Evolutionary conservation across 257 asterid genomes (phyloP).

Genomic region (Rehmannia glutinosa): DNA sequence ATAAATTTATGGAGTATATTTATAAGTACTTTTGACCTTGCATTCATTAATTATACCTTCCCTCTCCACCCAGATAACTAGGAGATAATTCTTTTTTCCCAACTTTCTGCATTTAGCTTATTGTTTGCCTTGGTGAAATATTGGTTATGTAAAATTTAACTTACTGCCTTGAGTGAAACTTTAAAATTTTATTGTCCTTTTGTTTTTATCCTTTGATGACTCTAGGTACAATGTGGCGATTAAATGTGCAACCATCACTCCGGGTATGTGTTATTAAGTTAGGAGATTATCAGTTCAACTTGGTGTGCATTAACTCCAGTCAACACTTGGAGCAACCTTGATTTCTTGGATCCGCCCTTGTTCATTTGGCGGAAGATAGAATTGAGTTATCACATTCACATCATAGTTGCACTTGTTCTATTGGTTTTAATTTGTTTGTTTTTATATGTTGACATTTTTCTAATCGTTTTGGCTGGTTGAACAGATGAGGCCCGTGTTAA

Average conservation of each 20-base stretch:
- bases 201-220: slow-evolving; percentile 11
- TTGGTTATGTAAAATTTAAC: too few species aligned
- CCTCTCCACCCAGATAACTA: too few species aligned
- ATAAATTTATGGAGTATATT: too few species aligned
- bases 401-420: slow-evolving; percentile 9
- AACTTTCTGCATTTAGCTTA: too few species aligned
- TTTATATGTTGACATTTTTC: slow-evolving; percentile 11
- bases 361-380: background rate
- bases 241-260: slow-evolving; percentile 87
- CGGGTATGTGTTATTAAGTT: slow-evolving; percentile 43
- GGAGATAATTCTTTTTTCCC: too few species aligned
- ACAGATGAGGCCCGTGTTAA: slow-evolving; percentile 58
- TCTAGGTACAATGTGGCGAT: slow-evolving; percentile 80
- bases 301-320: background rate
- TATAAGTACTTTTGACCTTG: too few species aligned
- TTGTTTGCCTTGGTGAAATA: too few species aligned
- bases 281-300: slow-evolving; percentile 3
- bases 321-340: slow-evolving; percentile 7
- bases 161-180: too few species aligned
- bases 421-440: background rate
- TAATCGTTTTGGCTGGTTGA: slow-evolving; percentile 16
- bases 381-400: too few species aligned
- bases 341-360: background rate
- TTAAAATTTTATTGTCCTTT: background rate
- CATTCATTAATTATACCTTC: too few species aligned